Percentiles rank a stretch among this genome's conserved stretches.
phyloP scores from a whole-genome alignment of 768 basidiomycete species.

The Auricularia cornea region DNA sequence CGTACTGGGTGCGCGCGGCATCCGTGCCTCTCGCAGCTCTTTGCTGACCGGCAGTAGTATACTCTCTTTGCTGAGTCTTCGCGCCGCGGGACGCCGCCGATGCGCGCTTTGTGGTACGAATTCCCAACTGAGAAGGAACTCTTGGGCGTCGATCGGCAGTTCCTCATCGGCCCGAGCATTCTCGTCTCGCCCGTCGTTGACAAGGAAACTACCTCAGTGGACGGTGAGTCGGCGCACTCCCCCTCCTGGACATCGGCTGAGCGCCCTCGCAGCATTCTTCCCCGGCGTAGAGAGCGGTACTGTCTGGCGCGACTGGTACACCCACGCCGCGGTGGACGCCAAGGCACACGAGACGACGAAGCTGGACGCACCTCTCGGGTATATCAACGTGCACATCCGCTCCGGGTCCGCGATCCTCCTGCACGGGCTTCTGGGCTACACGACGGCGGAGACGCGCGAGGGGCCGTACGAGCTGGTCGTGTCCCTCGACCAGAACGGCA shows the following conservation, averaged over 20 bases:
- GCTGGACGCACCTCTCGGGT: constrained; percentile 57
- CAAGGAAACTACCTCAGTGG: constrained; percentile 60
- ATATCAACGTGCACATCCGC: constrained; percentile 70
- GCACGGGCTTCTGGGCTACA: constrained; percentile 53
- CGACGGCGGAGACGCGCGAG: constrained; percentile 53
- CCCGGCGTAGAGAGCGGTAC: constrained; percentile 47
- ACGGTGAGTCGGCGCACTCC: constrained; percentile 34
- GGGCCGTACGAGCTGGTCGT: constrained; percentile 58
- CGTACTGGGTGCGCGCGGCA: constrained; percentile 58
- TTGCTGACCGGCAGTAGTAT: constrained; percentile 41
- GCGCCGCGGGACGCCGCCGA: constrained; percentile 52
- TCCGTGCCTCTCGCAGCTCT: not conserved
- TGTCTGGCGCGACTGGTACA: constrained; percentile 70
- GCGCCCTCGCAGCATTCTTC: constrained; percentile 41
- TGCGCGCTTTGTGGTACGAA: constrained; percentile 71
- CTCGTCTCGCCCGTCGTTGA: constrained; percentile 68
- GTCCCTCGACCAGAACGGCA: constrained; percentile 38
- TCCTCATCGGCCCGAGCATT: constrained; percentile 59
- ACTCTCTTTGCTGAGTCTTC: constrained; percentile 67
- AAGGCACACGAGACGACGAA: constrained; percentile 35
- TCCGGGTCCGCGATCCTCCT: constrained; percentile 62
- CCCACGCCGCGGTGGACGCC: constrained; percentile 45
- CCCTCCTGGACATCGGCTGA: not conserved
- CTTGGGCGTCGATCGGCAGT: constrained; percentile 57
- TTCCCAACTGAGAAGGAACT: constrained; percentile 59